Percentiles rank a stretch among this genome's conserved stretches.
Conservation (phyloP, 768 basidiomycete genomes). For the Roridomyces roridus region DNA sequence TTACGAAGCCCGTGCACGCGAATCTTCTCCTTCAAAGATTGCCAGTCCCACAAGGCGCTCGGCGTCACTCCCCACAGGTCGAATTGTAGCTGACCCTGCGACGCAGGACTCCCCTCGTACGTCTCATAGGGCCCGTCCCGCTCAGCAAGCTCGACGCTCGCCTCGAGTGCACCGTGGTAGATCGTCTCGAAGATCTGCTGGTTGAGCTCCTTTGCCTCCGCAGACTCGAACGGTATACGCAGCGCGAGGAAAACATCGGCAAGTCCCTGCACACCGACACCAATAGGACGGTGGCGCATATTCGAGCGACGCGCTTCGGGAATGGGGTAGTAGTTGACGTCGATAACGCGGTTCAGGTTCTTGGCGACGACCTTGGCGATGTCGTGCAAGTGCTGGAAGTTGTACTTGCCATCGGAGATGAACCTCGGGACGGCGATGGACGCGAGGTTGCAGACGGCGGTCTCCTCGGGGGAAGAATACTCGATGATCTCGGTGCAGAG, state of each 20-base stretch:
- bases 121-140: conserved; percentile 68
- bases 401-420: conserved; percentile 66
- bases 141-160: conserved; percentile 72
- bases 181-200: conserved; percentile 87
- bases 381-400: conserved; percentile 81
- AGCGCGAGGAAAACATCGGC: conserved; percentile 87
- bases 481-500: conserved; percentile 88
- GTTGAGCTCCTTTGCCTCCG: conserved; percentile 72
- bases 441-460: conserved; percentile 85
- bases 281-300: conserved; percentile 84
- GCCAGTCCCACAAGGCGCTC: conserved; percentile 76
- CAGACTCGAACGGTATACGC: conserved; percentile 81
- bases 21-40: conserved; percentile 71
- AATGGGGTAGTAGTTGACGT: conserved; percentile 81
- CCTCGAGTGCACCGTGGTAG: conserved; percentile 80
- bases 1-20: conserved; percentile 73
- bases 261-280: conserved; percentile 83
- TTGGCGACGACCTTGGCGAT: conserved; percentile 77
- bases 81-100: conserved; percentile 72
- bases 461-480: conserved; percentile 83
- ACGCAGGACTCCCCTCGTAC: conserved; percentile 74
- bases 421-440: conserved; percentile 81
- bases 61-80: conserved; percentile 82
- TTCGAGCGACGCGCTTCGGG: conserved; percentile 78
- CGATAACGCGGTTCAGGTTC: conserved; percentile 81